Evolutionary conservation across 768 basidiomycete species (phyloP).

Genomic region (Pholiota molesta): DNA sequence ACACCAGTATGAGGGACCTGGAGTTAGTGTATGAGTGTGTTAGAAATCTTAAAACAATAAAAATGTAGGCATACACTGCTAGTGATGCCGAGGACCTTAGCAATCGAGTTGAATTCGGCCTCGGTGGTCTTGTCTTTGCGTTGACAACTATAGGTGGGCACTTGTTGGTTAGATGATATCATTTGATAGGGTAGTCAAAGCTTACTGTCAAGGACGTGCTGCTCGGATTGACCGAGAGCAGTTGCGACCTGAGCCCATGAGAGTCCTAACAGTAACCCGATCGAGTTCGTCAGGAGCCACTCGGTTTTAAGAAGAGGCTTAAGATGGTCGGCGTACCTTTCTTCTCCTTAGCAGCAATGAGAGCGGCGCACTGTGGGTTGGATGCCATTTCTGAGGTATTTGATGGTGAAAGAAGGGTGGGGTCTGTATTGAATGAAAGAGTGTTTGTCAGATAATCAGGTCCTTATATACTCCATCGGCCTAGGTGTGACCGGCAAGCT

Average conservation of each 20-base stretch:
- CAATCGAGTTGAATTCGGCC: slow-evolving; percentile 53
- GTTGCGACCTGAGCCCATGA: slow-evolving; percentile 52
- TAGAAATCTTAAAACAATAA: not conserved
- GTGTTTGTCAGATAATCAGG: slow-evolving; percentile 10
- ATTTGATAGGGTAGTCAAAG: slow-evolving; percentile 4
- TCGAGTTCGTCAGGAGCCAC: too few species aligned
- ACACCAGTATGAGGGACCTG: slow-evolving; percentile 32
- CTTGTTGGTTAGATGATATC: not conserved
- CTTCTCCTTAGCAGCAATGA: slow-evolving; percentile 51
- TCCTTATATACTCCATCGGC: slow-evolving; percentile 19
- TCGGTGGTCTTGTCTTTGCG: slow-evolving; percentile 44
- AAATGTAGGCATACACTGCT: slow-evolving; percentile 30
- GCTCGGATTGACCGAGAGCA: slow-evolving; percentile 41
- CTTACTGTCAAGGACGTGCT: slow-evolving; percentile 59
- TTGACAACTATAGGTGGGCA: slow-evolving; percentile 46
- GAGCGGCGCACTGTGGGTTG: slow-evolving; percentile 60
- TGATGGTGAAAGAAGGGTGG: slow-evolving; percentile 1
- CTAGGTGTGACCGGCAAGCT: slow-evolving; percentile 1
- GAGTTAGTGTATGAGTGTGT: not conserved
- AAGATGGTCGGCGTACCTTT: slow-evolving; percentile 41
- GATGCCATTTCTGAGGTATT: slow-evolving; percentile 42
- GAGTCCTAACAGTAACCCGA: slow-evolving; percentile 40
- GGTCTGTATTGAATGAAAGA: slow-evolving; percentile 10
- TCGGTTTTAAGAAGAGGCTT: not conserved
- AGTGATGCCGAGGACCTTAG: slow-evolving; percentile 43